Percentiles rank a stretch among this genome's conserved stretches.
These are phyloP conservation scores for Cymbopogon flexuosus DNA, from an alignment of 202 grass and related monocot species.

Conservation along the genomic window DNA sequence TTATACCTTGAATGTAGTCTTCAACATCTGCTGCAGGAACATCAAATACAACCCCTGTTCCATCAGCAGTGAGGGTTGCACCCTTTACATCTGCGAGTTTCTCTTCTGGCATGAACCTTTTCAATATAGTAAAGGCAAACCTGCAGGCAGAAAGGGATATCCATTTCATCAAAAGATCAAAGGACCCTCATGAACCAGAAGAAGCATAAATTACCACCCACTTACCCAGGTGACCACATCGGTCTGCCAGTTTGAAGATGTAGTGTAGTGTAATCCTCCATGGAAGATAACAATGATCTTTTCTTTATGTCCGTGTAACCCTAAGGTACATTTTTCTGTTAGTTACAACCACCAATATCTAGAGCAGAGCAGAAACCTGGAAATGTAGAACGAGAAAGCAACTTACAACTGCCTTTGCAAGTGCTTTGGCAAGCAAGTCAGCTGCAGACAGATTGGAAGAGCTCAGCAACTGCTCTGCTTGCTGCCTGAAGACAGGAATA, in stretches of 20 bases:
- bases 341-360: slow-evolving; percentile 9
- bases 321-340: slow-evolving; percentile 37
- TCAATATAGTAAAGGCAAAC: slow-evolving; percentile 70
- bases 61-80: slow-evolving; percentile 66
- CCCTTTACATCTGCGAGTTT: slow-evolving; percentile 69
- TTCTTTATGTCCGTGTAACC: slow-evolving; percentile 95
- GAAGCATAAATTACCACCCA: neutral
- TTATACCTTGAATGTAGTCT: slow-evolving; percentile 65
- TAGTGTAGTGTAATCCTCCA: slow-evolving; percentile 79
- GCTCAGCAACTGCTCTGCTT: slow-evolving; percentile 79
- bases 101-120: slow-evolving; percentile 86
- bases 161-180: neutral
- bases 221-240: slow-evolving; percentile 81
- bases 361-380: neutral
- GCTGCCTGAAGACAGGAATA: slow-evolving; percentile 79
- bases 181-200: neutral
- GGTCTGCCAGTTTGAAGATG: slow-evolving; percentile 64
- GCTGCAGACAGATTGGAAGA: slow-evolving; percentile 60
- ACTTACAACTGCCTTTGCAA: slow-evolving; percentile 94
- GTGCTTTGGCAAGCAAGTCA: slow-evolving; percentile 85
- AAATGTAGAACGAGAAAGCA: neutral
- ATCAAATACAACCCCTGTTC: slow-evolving; percentile 85
- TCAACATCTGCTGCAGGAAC: slow-evolving; percentile 77
- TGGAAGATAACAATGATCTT: slow-evolving; percentile 78
- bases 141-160: slow-evolving; percentile 31